phyloP scores from a whole-genome alignment of 2,329 filamentous ascomycete genomes.

The Macroventuria anomochaeta region DNA sequence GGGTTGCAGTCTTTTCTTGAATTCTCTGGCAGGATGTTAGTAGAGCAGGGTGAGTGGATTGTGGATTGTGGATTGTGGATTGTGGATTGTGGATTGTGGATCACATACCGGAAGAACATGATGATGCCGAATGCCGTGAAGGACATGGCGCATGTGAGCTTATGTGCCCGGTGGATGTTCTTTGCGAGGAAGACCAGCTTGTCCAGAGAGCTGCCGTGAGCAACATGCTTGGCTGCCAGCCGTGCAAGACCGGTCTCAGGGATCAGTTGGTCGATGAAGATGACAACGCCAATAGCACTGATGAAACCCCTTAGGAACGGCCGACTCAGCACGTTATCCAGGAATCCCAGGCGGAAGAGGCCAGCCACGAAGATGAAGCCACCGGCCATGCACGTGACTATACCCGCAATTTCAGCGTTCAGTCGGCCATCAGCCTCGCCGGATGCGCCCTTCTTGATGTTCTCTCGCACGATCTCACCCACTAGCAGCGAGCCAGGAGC shows the following conservation, averaged over 20 bases:
- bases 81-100: neutral
- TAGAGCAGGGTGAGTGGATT: neutral
- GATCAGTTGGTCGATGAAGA: constrained; percentile 91
- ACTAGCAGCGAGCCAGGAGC: constrained; percentile 91
- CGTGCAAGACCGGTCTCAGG: constrained; percentile 82
- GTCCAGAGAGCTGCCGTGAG: constrained; percentile 84
- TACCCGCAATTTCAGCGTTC: constrained; percentile 84
- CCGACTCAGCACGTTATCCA: constrained; percentile 91
- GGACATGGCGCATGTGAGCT: constrained; percentile 77
- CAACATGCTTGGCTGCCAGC: constrained; percentile 71
- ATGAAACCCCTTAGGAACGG: constrained; percentile 96
- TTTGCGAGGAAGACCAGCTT: constrained; percentile 81
- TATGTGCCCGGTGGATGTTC: constrained; percentile 71
- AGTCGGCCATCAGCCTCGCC: constrained; percentile 70
- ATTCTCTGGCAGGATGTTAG: constrained; percentile 58
- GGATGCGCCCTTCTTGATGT: constrained; percentile 71
- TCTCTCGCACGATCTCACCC: constrained; percentile 81
- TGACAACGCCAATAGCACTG: constrained; percentile 94
- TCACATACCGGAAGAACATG: constrained; percentile 70
- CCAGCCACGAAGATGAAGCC: constrained; percentile 88
- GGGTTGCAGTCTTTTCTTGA: constrained; percentile 82
- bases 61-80: neutral
- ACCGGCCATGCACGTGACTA: constrained; percentile 86
- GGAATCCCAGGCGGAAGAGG: constrained; percentile 82
- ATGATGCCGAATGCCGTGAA: constrained; percentile 83